A percentile compares a stretch with the other conserved stretches of the same genome.
These are phyloP conservation scores for Globisporangium nodosum DNA, from an alignment of 352 stramenopile genomes.

Conservation along the genomic window DNA sequence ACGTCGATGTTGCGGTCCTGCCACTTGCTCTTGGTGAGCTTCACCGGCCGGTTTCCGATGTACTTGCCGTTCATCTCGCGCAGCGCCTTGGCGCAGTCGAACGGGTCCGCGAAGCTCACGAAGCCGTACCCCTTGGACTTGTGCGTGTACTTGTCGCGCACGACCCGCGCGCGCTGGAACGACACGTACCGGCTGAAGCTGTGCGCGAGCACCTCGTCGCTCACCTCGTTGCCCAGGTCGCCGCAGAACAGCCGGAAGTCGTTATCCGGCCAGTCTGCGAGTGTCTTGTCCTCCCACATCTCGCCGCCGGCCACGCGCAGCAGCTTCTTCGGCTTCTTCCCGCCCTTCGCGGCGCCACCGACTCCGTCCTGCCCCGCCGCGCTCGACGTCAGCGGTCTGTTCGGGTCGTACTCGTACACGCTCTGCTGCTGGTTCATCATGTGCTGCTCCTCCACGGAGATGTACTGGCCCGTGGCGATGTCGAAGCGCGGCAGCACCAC, in stretches of 20 bases:
- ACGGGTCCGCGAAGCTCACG: constrained; percentile 91
- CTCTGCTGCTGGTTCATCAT: constrained; percentile 83
- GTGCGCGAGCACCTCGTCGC: constrained; percentile 80
- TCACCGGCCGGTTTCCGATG: constrained; percentile 92
- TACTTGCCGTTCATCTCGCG: constrained; percentile 97
- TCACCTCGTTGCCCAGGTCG: constrained; percentile 92
- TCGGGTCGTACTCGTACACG: constrained; percentile 81
- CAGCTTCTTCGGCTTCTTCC: constrained; percentile 39
- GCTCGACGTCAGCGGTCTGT: constrained; percentile 21
- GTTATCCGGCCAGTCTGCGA: constrained; percentile 94
- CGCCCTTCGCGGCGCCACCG: background rate
- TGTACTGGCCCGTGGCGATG: constrained; percentile 57
- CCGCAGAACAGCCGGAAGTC: constrained; percentile 96
- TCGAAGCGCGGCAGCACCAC: constrained; percentile 41
- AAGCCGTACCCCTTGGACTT: constrained; percentile 95
- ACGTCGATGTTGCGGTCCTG: constrained; percentile 92
- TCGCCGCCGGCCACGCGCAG: constrained; percentile 75
- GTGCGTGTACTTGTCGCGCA: constrained; percentile 82
- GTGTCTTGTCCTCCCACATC: constrained; percentile 90
- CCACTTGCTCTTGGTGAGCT: constrained; percentile 94
- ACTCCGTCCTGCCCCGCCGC: background rate
- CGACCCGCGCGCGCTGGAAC: constrained; percentile 75
- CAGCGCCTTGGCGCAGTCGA: constrained; percentile 93
- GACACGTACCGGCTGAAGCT: constrained; percentile 69
- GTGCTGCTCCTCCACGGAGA: constrained; percentile 66